These are phyloP conservation scores for Boletus speciosus DNA, from an alignment of 768 basidiomycete genomes.

Conservation along the genomic window DNA sequence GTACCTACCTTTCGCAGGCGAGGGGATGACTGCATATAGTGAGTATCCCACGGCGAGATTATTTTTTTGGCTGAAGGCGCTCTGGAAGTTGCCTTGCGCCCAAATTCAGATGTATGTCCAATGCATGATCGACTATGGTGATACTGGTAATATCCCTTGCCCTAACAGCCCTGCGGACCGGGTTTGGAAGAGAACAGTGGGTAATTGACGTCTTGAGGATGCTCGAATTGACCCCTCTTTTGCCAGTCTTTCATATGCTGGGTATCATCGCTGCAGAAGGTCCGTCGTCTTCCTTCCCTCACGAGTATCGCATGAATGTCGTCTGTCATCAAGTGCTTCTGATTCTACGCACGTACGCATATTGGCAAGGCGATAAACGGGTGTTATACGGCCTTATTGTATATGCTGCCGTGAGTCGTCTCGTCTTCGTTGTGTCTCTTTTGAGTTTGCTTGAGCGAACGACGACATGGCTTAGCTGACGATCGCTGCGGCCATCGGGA, in stretches of 20 bases:
- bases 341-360: slow-evolving; percentile 18
- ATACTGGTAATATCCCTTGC: background rate
- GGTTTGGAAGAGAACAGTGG: slow-evolving; percentile 8
- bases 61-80: background rate
- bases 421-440: no score
- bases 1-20: slow-evolving; percentile 18
- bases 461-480: no score
- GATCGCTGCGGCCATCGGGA: no score
- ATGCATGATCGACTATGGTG: background rate
- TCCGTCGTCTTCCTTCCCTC: background rate
- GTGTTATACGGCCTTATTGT: no score
- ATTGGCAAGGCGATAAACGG: slow-evolving; percentile 13
- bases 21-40: slow-evolving; percentile 13
- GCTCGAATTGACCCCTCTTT: background rate
- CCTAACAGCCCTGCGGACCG: slow-evolving; percentile 1
- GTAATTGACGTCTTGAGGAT: background rate
- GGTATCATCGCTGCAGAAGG: slow-evolving; percentile 11
- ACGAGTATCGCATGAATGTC: background rate
- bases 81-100: slow-evolving; percentile 4
- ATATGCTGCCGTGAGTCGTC: no score
- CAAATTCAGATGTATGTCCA: slow-evolving; percentile 6
- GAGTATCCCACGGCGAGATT: background rate
- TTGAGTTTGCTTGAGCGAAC: no score
- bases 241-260: slow-evolving; percentile 8
- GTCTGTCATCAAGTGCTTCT: slow-evolving; percentile 9